Evolutionary conservation across 1,284 basidiomycete genomes (phyloP).

Genomic region (Trichosporon sp.): DNA sequence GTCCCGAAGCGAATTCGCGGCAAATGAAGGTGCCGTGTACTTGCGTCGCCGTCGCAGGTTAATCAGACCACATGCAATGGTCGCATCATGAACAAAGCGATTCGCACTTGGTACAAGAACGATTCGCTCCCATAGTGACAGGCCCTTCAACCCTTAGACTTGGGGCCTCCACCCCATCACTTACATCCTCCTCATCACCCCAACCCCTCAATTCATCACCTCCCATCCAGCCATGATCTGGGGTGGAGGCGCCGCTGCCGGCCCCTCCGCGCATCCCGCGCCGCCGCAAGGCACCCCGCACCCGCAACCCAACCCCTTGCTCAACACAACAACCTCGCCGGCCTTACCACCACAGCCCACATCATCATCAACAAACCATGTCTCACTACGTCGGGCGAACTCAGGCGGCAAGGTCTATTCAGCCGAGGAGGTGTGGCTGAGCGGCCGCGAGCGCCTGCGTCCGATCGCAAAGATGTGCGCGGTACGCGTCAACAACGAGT

Average conservation of each 20-base stretch:
- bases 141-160: background rate
- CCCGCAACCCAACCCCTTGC: background rate
- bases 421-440: background rate
- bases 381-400: background rate
- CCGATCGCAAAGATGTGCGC: background rate
- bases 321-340: background rate
- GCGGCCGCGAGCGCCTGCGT: constrained; percentile 15
- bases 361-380: background rate
- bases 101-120: background rate
- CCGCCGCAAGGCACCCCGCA: background rate
- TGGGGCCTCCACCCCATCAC: constrained; percentile 11
- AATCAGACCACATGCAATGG: background rate
- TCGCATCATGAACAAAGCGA: background rate
- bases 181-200: background rate
- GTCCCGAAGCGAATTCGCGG: too few species aligned
- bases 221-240: background rate
- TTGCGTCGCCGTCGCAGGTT: background rate
- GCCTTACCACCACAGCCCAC: background rate
- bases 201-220: background rate
- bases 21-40: background rate
- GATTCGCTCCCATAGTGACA: background rate
- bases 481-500: background rate
- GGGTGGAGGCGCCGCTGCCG: background rate
- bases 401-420: background rate
- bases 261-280: background rate